Conservation (phyloP, 176 grass and related monocot genomes). For the Sorghum bicolor region DNA sequence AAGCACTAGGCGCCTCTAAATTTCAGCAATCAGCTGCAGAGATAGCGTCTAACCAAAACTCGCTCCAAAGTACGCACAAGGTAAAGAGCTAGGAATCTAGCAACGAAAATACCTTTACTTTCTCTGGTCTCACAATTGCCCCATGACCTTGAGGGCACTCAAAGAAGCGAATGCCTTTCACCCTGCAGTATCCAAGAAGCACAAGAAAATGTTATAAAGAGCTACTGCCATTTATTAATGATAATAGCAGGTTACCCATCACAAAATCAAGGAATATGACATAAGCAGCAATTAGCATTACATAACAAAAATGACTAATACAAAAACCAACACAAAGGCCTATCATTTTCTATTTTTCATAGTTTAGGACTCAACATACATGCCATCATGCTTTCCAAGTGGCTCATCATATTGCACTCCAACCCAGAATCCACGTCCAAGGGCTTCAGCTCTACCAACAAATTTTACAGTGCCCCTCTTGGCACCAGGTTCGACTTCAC, state of each 20-base stretch:
- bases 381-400: conserved; percentile 90
- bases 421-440: conserved; percentile 86
- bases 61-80: not conserved
- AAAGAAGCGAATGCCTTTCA: conserved; percentile 78
- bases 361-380: conserved; percentile 55
- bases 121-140: conserved; percentile 82
- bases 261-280: not conserved
- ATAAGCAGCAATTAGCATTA: not conserved
- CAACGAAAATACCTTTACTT: conserved; percentile 72
- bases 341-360: not conserved
- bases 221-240: not conserved
- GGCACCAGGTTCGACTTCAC: conserved; percentile 86
- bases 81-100: not conserved
- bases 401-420: conserved; percentile 95
- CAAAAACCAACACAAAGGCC: not conserved
- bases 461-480: conserved; percentile 89
- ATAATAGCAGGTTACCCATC: not conserved
- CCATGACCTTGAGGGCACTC: conserved; percentile 85
- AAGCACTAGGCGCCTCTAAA: not conserved
- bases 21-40: not conserved
- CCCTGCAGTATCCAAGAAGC: conserved; percentile 50
- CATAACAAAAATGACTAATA: not conserved
- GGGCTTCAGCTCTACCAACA: conserved; percentile 70
- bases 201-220: conserved; percentile 11
- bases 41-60: not conserved